These are phyloP conservation scores for Chrysosporium keratinophilum DNA, from an alignment of 2,329 filamentous ascomycete species.

Conservation along the genomic window DNA sequence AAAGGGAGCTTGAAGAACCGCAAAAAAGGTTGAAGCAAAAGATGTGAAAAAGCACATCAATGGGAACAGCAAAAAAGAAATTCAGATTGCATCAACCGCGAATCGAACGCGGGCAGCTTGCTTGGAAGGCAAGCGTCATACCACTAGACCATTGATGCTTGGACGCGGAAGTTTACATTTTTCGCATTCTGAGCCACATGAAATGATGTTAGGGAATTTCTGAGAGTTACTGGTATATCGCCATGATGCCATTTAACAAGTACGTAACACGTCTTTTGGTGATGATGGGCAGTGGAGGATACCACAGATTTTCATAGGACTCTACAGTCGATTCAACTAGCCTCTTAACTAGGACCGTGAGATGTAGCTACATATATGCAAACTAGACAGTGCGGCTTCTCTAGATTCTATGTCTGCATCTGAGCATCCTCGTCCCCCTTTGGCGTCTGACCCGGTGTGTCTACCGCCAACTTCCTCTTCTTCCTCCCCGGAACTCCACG, in stretches of 20 bases:
- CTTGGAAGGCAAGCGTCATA: slow-evolving; percentile 47
- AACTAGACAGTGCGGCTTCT: neutral
- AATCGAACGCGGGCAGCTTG: slow-evolving; percentile 43
- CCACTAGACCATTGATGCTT: slow-evolving; percentile 41
- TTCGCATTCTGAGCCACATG: neutral
- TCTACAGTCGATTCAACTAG: too few relatives aligned
- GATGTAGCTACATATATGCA: neutral
- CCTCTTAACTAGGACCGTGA: too few relatives aligned
- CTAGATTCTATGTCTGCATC: neutral
- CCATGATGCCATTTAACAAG: too few relatives aligned
- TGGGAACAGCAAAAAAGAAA: neutral
- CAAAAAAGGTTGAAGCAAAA: too few relatives aligned
- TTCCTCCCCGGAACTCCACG: slow-evolving; percentile 60
- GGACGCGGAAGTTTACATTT: neutral
- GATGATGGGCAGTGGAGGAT: too few relatives aligned
- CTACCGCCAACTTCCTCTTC: slow-evolving; percentile 47
- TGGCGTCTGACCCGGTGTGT: neutral
- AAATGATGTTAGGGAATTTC: too few relatives aligned
- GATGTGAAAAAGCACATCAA: too few relatives aligned
- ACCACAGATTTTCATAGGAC: too few relatives aligned
- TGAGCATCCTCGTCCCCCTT: neutral
- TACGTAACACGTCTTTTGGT: too few relatives aligned
- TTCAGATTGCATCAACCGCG: neutral
- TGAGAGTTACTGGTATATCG: too few relatives aligned
- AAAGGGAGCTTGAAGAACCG: too few relatives aligned